Conservation (phyloP, 164 flowering plant species). For the Vitis rupestris region DNA sequence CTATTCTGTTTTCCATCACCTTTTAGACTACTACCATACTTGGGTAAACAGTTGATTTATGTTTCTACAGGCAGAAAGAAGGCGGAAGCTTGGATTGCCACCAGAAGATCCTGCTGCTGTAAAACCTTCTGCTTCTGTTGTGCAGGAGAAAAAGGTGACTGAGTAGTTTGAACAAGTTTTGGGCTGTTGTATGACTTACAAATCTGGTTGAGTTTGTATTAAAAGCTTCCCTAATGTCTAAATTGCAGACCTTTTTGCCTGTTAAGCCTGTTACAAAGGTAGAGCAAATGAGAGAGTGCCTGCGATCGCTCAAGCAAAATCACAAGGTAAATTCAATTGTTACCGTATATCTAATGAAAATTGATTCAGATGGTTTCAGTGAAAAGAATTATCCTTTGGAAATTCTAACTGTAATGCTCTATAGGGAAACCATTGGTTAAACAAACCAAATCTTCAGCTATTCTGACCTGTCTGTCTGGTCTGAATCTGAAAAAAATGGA, state of each 20-base stretch:
- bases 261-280: slow-evolving; percentile 87
- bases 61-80: slow-evolving; percentile 83
- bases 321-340: slow-evolving; percentile 60
- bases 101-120: slow-evolving; percentile 74
- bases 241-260: slow-evolving; percentile 70
- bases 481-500: too few species aligned
- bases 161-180: slow-evolving; percentile 1
- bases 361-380: background rate
- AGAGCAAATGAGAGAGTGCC: slow-evolving; percentile 91
- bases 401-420: too few species aligned
- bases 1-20: too few species aligned
- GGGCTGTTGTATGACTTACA: background rate
- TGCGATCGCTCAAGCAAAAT: slow-evolving; percentile 81
- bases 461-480: too few species aligned
- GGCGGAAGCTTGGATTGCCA: slow-evolving; percentile 91
- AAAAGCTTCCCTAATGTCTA: background rate
- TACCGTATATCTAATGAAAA: background rate
- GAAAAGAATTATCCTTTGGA: too few species aligned
- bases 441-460: too few species aligned
- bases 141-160: slow-evolving; percentile 80
- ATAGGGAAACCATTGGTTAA: too few species aligned
- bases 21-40: background rate
- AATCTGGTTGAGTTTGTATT: slow-evolving; percentile 1
- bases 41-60: slow-evolving; percentile 6
- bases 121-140: slow-evolving; percentile 69